These are phyloP conservation scores for Chloris gayana DNA, from an alignment of 176 grass and related monocot species.

Conservation along the genomic window DNA sequence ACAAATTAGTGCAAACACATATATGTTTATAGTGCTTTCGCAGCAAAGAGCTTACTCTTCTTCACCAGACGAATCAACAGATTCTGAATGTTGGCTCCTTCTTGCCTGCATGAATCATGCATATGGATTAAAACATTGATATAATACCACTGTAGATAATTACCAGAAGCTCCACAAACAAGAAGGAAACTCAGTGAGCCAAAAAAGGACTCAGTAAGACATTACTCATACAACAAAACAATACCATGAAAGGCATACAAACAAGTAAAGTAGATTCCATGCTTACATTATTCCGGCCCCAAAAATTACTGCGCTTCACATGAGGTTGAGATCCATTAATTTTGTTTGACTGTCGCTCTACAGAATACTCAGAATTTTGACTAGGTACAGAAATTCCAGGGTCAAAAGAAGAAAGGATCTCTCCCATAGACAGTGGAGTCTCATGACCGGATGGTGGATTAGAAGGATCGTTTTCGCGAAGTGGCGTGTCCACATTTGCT, in stretches of 20 bases:
- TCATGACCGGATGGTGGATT: conserved; percentile 47
- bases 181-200: conserved; percentile 1
- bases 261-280: conserved; percentile 12
- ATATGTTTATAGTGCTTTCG: conserved; percentile 21
- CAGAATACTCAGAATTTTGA: conserved; percentile 64
- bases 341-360: conserved; percentile 69
- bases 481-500: conserved; percentile 38
- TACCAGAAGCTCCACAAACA: neutral
- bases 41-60: conserved; percentile 79
- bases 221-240: neutral
- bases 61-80: conserved; percentile 96
- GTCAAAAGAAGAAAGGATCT: conserved; percentile 96
- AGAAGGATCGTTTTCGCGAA: conserved; percentile 58
- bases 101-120: conserved; percentile 68
- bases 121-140: conserved; percentile 38
- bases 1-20: conserved; percentile 8
- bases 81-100: conserved; percentile 79
- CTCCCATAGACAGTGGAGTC: conserved; percentile 93
- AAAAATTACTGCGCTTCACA: conserved; percentile 81
- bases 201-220: neutral
- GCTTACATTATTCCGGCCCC: conserved; percentile 89
- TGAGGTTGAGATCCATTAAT: conserved; percentile 69
- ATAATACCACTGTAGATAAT: conserved; percentile 3
- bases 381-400: conserved; percentile 69
- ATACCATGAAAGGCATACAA: neutral